Evolutionary conservation across 1,284 basidiomycete genomes (phyloP).

Genomic region (Pseudozyma sp.): DNA sequence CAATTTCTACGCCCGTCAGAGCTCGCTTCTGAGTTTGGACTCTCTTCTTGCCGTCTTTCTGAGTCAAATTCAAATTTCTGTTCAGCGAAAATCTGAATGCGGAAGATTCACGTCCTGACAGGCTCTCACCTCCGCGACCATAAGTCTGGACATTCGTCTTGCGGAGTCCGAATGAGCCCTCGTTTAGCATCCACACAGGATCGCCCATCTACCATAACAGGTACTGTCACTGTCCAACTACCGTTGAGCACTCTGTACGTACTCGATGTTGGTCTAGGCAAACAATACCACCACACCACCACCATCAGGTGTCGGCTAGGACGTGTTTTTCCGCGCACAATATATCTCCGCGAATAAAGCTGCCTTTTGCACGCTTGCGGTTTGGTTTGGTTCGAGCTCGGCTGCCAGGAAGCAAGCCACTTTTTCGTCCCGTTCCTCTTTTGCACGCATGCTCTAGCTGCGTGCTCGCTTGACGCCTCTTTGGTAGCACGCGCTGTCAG

Average conservation of each 20-base stretch:
- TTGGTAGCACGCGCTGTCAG: not conserved
- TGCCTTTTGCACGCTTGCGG: conserved; percentile 13
- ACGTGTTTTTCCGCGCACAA: conserved; percentile 13
- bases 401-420: not conserved
- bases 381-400: not conserved
- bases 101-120: not conserved
- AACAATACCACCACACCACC: too few relatives aligned
- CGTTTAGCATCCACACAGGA: not conserved
- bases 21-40: conserved; percentile 31
- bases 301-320: not conserved
- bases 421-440: conserved; percentile 1
- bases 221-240: too few relatives aligned
- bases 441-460: too few relatives aligned
- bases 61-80: not conserved
- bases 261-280: too few relatives aligned
- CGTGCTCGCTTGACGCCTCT: not conserved
- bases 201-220: too few relatives aligned
- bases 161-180: conserved; percentile 4
- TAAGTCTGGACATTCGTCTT: conserved; percentile 6
- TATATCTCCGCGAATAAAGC: conserved; percentile 6
- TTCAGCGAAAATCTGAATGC: not conserved
- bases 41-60: conserved; percentile 1
- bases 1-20: not conserved
- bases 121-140: not conserved
- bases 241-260: too few relatives aligned